Conservation (phyloP, 2,329 filamentous ascomycete species). For the Coniella lustricola region DNA sequence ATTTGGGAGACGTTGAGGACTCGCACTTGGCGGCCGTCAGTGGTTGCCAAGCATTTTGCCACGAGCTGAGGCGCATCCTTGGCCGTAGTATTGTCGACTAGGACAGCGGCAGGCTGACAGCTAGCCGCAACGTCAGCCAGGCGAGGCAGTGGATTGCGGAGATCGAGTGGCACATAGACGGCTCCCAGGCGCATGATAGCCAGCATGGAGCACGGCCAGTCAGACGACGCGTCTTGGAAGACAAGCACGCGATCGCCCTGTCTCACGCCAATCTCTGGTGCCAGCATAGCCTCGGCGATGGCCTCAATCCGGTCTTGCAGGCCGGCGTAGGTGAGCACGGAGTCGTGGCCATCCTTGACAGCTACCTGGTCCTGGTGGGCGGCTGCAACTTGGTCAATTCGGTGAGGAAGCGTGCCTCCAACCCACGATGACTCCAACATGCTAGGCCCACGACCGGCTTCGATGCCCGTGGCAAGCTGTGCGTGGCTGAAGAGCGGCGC, state of each 20-base stretch:
- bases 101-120: slow-evolving; percentile 23
- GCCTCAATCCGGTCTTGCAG: slow-evolving; percentile 26
- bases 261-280: slow-evolving; percentile 13
- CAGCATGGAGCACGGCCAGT: slow-evolving; percentile 31
- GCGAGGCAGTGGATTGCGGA: slow-evolving; percentile 17
- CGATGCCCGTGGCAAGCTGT: slow-evolving; percentile 11
- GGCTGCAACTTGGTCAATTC: slow-evolving; percentile 27
- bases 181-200: slow-evolving; percentile 33
- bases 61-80: background rate
- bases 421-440: slow-evolving; percentile 23
- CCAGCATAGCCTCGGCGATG: slow-evolving; percentile 29
- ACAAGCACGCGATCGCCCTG: slow-evolving; percentile 29
- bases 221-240: slow-evolving; percentile 28
- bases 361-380: slow-evolving; percentile 18
- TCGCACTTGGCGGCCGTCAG: too few species aligned
- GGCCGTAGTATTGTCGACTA: background rate
- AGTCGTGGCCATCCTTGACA: slow-evolving; percentile 19
- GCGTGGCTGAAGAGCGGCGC: background rate
- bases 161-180: slow-evolving; percentile 35
- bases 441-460: background rate
- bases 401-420: slow-evolving; percentile 25
- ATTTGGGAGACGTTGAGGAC: background rate
- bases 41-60: too few species aligned
- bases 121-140: slow-evolving; percentile 21
- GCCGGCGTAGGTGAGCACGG: slow-evolving; percentile 27